Percentiles rank a stretch among this genome's conserved stretches.
These are phyloP conservation scores for Eimeria tenella DNA, from an alignment of 169 alveolate genomes.

Conservation along the genomic window DNA sequence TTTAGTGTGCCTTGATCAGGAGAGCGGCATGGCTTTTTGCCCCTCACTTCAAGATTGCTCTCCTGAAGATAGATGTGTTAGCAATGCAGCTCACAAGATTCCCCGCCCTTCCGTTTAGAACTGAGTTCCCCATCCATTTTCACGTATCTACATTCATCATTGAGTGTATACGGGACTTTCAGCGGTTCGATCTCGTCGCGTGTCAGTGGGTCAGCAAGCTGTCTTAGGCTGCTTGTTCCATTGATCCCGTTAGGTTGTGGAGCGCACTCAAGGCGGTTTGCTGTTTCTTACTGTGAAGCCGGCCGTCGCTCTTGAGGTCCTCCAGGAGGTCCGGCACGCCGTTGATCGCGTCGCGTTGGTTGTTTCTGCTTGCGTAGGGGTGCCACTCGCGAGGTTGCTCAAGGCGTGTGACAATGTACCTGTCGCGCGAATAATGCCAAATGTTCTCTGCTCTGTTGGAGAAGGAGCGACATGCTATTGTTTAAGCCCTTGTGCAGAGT, in stretches of 20 bases:
- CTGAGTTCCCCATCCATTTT: neutral
- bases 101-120: neutral
- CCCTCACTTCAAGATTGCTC: neutral
- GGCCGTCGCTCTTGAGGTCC: neutral
- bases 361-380: slow-evolving; percentile 48
- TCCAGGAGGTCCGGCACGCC: neutral
- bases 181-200: neutral
- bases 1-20: neutral
- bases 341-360: neutral
- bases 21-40: neutral
- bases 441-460: slow-evolving; percentile 47
- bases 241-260: slow-evolving; percentile 1
- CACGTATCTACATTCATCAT: neutral
- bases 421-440: slow-evolving; percentile 53
- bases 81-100: neutral
- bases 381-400: neutral
- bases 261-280: neutral
- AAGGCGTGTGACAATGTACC: neutral
- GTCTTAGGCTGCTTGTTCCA: neutral
- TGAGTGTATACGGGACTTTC: neutral
- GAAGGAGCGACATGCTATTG: slow-evolving; percentile 47
- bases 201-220: neutral
- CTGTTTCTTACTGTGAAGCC: slow-evolving; percentile 54
- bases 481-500: neutral
- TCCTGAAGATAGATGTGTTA: neutral